Conservation (phyloP, 805 yeast genomes). For the Saccharomycopsis synnaedendra region DNA sequence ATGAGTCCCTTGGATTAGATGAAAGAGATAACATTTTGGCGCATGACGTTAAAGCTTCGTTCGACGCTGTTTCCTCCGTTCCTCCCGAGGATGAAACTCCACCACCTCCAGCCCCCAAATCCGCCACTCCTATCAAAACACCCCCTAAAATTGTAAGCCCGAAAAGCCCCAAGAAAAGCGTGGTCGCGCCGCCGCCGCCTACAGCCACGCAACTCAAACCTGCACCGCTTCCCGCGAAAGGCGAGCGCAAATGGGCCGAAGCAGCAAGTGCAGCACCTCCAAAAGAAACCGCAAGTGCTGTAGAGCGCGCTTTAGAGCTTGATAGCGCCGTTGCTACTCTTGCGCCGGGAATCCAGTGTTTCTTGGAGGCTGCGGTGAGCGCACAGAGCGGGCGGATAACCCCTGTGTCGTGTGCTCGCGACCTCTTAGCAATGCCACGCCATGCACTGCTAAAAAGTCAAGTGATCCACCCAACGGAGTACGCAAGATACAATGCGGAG, state of each 20-base stretch:
- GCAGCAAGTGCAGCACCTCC: constrained; percentile 31
- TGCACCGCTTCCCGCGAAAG: constrained; percentile 40
- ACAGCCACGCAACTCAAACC: constrained; percentile 29
- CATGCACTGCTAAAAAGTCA: too few relatives aligned
- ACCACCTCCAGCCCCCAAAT: neutral
- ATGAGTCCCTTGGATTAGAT: constrained; percentile 72
- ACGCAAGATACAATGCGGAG: constrained; percentile 7
- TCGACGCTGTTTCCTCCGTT: constrained; percentile 1
- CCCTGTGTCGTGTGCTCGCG: too few relatives aligned
- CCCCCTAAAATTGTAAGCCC: neutral
- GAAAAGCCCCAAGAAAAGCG: neutral
- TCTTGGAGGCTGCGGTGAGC: constrained; percentile 10
- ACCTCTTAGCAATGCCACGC: too few relatives aligned
- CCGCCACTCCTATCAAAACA: too few relatives aligned
- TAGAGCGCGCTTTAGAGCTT: neutral
- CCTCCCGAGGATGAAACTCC: neutral
- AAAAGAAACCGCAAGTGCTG: neutral
- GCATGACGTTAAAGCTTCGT: constrained; percentile 12
- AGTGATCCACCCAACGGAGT: constrained; percentile 2
- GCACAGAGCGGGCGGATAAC: too few relatives aligned
- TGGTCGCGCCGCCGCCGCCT: constrained; percentile 1
- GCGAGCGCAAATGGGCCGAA: constrained; percentile 44
- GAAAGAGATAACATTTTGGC: constrained; percentile 23
- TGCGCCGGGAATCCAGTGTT: constrained; percentile 25
- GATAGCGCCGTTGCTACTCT: constrained; percentile 7